Base-by-base conservation (phyloP, 1,139 yeast species). In the Magnusiomyces tetraspermus region DNA sequence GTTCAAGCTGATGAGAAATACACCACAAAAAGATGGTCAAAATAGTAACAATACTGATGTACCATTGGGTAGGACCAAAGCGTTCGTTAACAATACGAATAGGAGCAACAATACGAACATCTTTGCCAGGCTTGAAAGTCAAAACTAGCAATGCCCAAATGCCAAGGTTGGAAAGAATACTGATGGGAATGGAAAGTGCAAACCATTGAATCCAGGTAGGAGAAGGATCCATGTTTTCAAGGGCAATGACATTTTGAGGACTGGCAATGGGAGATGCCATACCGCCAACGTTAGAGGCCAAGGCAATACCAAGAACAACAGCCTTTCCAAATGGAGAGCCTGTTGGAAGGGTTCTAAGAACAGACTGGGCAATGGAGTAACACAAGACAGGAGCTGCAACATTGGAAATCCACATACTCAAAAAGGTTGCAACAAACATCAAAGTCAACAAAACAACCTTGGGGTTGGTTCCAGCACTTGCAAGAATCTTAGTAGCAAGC, bases 161-260 rank as follows among this genome's bases (percentile, higher is more conserved):
- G 2, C 80, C 69, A 1, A 87, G 47, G 57, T 87, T 72, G 19
- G 83, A 76, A 50, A 85, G 64, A 30, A 79, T 64, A 53, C 87
- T 75, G 5, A 88, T 89, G 0, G 97, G 97, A 28, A 89, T 72
- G 0, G 96, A 80, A 49, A 90, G 80, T 15, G 83, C 81, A 66
- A 90, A 90, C 97, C 97, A 90, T 64, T 86, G 85, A 13, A 85
- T 83, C 97, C 97, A 90, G 17, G 95, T 86, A 2, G 97, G 96
- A 58, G 77, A 82, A 4, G 97, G 97, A 52, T 73, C 74, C 97
- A 90, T 90, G 58, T 84, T 75, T 57, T 88, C 88, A 51, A 90
- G 74, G 1, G 96, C 95, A 63, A 90, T 82, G 59, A 90, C 86
- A 67, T 90, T 90, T 66, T 90, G 97, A 2, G 97, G 97, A 6